Base-by-base conservation (phyloP, 129 eudicot genomes). In the Glebionis coronaria region DNA sequence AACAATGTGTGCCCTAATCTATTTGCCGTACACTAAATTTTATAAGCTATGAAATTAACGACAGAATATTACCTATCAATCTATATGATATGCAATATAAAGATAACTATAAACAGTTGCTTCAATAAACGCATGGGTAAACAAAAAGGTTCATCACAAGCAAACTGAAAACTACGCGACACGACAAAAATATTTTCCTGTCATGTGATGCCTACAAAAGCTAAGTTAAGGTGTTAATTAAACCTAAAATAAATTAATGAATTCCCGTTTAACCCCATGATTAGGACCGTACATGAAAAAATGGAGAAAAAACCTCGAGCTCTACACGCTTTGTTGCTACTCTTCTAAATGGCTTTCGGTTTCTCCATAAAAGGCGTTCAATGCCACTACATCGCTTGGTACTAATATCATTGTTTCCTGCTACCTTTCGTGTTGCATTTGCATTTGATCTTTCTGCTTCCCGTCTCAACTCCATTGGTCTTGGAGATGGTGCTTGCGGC, bases 401-500 rank as follows among this genome's bases (percentile, higher is more conserved):
- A 12, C 72, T 82, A 59, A 73, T 59, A 28, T 76, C 69, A 13
- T 71, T 56, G 9, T 28, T 50, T 57, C 46, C 71, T 44, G 72
- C 67, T 11, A 53, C 12, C 71, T 53, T 78, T 29, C 65, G 54
- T 44, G 76, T 75, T 69, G 59, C 28, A 50, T 61, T 61, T 4
- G 89, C 45, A 21, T 73, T 77, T 2, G 35, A 59, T 54, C 73
- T 81, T 65, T 53, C 73, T 19, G 81, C 64, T 52, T 74, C 84
- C 80, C 84, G 81, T 51, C 86, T 78, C 54, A 81, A 65, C 61
- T 81, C 91, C 9, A 71, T 59, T 25, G 82, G 78, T 31, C 90
- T 80, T 14, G 89, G 96, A 53, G 96, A 87, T 0, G 99, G 99
- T 35, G 97, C 89, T 59, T 89, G 92, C 38, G 99, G 97, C 75